Percentiles rank a stretch among this genome's conserved stretches.
Evolutionary conservation across 2,329 filamentous ascomycete genomes (phyloP).

Genomic region (Leptographium wingfieldii): DNA sequence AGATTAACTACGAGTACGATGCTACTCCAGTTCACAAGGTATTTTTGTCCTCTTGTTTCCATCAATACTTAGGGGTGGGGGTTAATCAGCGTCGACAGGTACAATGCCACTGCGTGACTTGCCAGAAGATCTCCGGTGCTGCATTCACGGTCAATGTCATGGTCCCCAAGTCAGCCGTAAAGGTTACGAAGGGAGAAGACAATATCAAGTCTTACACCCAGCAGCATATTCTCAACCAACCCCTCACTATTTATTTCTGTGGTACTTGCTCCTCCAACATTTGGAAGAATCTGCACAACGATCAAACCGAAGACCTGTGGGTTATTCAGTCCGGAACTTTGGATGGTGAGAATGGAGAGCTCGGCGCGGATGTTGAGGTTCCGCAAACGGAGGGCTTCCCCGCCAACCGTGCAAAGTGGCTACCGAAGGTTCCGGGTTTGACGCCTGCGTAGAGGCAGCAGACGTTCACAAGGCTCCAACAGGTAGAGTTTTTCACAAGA

Average conservation of each 20-base stretch:
- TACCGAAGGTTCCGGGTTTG: background rate
- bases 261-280: slow-evolving; percentile 1
- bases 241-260: background rate
- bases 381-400: background rate
- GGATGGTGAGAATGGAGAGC: background rate
- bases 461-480: too few relatives aligned
- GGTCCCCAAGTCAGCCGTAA: background rate
- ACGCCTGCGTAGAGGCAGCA: background rate
- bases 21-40: background rate
- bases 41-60: background rate
- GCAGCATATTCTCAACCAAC: background rate
- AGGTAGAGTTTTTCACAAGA: too few relatives aligned
- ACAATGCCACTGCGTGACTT: background rate
- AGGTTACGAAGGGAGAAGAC: background rate
- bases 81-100: background rate
- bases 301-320: background rate
- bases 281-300: background rate
- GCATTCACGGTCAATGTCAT: slow-evolving; percentile 1
- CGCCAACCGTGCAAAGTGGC: background rate
- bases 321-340: background rate
- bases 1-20: background rate
- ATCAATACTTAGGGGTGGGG: too few relatives aligned
- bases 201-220: background rate
- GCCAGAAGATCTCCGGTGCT: background rate
- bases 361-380: background rate